Base-by-base conservation (phyloP, 2,329 filamentous ascomycete species). In the Fusarium redolens region DNA sequence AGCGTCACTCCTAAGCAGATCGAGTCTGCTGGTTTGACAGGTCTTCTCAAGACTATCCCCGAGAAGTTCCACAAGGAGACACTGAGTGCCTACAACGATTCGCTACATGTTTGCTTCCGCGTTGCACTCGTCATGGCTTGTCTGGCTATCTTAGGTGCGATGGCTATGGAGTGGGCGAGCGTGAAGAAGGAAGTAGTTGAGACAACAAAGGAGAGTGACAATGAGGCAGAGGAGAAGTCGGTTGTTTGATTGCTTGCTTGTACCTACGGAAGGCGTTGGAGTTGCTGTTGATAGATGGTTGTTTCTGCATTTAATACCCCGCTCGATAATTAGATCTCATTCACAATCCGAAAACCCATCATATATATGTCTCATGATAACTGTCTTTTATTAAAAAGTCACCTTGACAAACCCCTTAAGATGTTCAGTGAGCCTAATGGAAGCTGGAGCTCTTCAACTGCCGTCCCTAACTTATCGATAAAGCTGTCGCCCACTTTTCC, bases 91-190 rank as follows among this genome's bases (percentile, higher is more conserved):
- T 92, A 92, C 80, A 92, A 91, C 73, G 72, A 79, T 12, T 85
- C 89, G 0, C 75, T 92, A 14, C 84, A 83, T 38, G 5, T 78
- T 85, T 66, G 85, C 85, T 92, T 90, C 76, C 87, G 88, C 61
- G 86, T 91, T 9, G 84, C 83, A 4, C 81, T 89, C 11, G 86
- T 87, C 0, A 80, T 88, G 67, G 82, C 84, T 3, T 81, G 81
- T 12, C 52, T 89, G 11, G 85, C 83, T 9, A 82, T 90, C 17
- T 45, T 90, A 30, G 88, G 86, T 2, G 82, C 85, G 31, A 30
- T 52, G 28, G 12, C 11, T 28, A 48, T 61, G 33, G 45, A 37
- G 17, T 67, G 18, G 45, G 33, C 30, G 9, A 62, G 45, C 25
- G 61, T 67, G 33, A 66, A 66, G 33, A 65, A 31, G 22, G 51